Percentiles rank a stretch among this genome's conserved stretches.
Conservation (phyloP, 2,329 filamentous ascomycete genomes). For the Colletotrichum shisoi region DNA sequence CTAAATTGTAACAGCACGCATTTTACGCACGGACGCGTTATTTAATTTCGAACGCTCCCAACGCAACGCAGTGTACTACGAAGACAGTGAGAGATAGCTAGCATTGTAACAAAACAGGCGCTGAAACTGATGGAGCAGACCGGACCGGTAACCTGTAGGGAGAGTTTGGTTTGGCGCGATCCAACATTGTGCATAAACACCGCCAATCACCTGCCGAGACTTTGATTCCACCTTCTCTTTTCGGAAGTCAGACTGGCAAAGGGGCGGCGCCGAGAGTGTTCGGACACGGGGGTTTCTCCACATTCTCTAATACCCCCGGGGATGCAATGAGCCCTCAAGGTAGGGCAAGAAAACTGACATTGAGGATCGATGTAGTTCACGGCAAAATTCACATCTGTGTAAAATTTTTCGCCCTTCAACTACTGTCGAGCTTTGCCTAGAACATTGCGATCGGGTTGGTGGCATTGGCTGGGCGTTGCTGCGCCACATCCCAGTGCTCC, state of each 20-base stretch:
- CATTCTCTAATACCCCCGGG: neutral
- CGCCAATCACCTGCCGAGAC: neutral
- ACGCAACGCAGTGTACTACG: too few relatives aligned
- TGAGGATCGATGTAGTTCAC: neutral
- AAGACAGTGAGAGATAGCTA: neutral
- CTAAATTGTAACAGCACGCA: too few relatives aligned
- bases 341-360: neutral
- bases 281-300: neutral
- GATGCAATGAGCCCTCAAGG: neutral
- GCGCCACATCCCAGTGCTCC: constrained; percentile 39
- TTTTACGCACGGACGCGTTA: too few relatives aligned
- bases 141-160: neutral
- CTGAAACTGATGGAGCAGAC: neutral
- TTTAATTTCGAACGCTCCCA: too few relatives aligned
- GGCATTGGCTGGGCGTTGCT: constrained; percentile 23
- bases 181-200: neutral
- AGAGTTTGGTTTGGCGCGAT: neutral
- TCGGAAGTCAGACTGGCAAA: neutral
- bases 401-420: too few relatives aligned
- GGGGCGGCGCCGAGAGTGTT: neutral
- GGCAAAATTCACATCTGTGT: too few relatives aligned
- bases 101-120: neutral
- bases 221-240: neutral
- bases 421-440: neutral
- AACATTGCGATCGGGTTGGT: constrained; percentile 35